Evolutionary conservation across 805 yeast genomes (phyloP).

Genomic region (Monosporozyma siamensis): DNA sequence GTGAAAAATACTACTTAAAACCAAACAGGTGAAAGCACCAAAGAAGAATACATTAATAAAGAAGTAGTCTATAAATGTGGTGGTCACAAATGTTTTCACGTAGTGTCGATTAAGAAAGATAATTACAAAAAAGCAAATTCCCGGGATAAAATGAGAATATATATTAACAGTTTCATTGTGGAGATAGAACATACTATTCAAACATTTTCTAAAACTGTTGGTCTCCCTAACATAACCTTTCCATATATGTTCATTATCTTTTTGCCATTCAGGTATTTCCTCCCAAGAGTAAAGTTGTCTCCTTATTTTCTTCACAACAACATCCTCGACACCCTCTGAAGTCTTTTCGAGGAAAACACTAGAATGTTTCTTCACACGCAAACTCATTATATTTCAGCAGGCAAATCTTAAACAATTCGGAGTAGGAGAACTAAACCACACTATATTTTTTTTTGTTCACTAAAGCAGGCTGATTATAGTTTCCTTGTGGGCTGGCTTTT

Average conservation of each 20-base stretch:
- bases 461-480: no score
- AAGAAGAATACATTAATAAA: slow-evolving; percentile 32
- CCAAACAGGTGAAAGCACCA: slow-evolving; percentile 52
- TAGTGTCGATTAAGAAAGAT: slow-evolving; percentile 25
- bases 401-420: no score
- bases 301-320: background rate
- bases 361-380: background rate
- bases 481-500: no score
- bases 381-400: background rate
- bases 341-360: background rate
- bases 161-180: slow-evolving; percentile 73
- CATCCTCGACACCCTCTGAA: background rate
- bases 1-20: slow-evolving; percentile 59
- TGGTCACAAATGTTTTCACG: slow-evolving; percentile 35
- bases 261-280: slow-evolving; percentile 65
- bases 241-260: slow-evolving; percentile 56
- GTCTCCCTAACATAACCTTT: slow-evolving; percentile 57
- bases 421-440: no score
- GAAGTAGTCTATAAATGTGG: slow-evolving; percentile 33
- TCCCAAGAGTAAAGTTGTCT: slow-evolving; percentile 25
- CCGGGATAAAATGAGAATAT: slow-evolving; percentile 52
- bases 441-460: no score
- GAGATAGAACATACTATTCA: slow-evolving; percentile 42
- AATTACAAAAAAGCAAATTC: slow-evolving; percentile 16
- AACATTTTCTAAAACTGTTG: slow-evolving; percentile 35